Percentiles rank a stretch among this genome's conserved stretches.
These are phyloP conservation scores for Curvularia verruculosa DNA, from an alignment of 2,329 filamentous ascomycete species.

Conservation along the genomic window DNA sequence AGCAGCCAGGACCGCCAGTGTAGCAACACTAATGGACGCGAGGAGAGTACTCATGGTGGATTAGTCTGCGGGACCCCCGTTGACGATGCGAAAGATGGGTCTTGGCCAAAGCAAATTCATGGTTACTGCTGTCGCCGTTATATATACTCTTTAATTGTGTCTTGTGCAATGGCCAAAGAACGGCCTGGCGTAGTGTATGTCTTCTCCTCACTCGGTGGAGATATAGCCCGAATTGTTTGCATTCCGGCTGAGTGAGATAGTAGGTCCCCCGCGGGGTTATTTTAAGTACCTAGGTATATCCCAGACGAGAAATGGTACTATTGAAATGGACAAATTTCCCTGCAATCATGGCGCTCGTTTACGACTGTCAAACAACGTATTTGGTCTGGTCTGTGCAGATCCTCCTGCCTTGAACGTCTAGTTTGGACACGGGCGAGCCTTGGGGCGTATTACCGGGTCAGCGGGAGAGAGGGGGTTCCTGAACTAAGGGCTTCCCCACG, in stretches of 20 bases:
- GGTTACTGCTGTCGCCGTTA: not conserved
- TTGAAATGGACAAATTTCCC: constrained; percentile 26
- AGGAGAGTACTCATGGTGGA: not conserved
- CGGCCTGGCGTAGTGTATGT: not conserved
- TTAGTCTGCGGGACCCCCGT: not conserved
- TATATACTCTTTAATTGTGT: constrained; percentile 4
- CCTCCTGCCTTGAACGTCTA: not conserved
- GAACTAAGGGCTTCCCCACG: not conserved
- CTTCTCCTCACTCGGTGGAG: constrained; percentile 17
- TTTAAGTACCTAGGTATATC: constrained; percentile 4
- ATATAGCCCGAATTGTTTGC: constrained; percentile 21
- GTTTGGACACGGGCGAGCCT: not conserved
- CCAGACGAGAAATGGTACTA: constrained; percentile 2
- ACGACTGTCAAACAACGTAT: constrained; percentile 6
- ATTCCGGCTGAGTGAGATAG: constrained; percentile 12
- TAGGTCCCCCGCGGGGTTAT: constrained; percentile 16
- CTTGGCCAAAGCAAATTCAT: not conserved
- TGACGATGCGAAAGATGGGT: not conserved
- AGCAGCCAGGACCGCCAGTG: constrained; percentile 12
- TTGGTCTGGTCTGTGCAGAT: constrained; percentile 3
- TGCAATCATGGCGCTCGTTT: constrained; percentile 27
- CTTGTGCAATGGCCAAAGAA: not conserved
- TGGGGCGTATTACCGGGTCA: not conserved
- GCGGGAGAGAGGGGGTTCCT: not conserved
- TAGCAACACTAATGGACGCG: constrained; percentile 12